Base-by-base conservation (phyloP, 169 alveolate species). In the Eimeria falciformis region DNA sequence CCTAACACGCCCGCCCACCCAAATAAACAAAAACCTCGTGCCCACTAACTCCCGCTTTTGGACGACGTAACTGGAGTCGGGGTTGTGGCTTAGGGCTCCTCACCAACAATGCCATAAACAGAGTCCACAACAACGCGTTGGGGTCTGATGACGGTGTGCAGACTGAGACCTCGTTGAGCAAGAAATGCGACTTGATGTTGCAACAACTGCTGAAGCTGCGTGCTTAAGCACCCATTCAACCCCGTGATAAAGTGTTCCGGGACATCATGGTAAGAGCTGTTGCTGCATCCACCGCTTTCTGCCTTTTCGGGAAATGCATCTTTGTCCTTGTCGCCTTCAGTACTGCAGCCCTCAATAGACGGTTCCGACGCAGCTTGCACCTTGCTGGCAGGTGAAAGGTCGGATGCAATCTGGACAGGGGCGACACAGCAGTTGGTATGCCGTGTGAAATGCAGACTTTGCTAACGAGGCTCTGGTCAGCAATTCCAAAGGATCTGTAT, bases 201-300 rank as follows among this genome's bases (percentile, higher is more conserved):
- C 75, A 62, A 23, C 75, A 62, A 29, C 75, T 62, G 75, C 75
- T 62, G 75, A n/a, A 62, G 75, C 75, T 62, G 75, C 40, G 40
- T 17, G 37, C 75, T 23, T 18, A 18, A 23, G 75, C 75, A 62
- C 40, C 75, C 75, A 23, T 62, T 37, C 27, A 62, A 40, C 75
- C 75, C 75, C 37, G 75, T 21, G 12, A 62, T n/a, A 23, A 62
- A 4, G 37, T 23, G 6, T 17, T 62, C 75, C 18, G 75, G 29
- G 43, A 21, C 65, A 17, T 1, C 65, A 21, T 53, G 65, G n/a
- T 53, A 3, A 3, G 25, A 17, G 65, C 65, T 53, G 65, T 21
- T 62, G 75, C 43, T 3, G 75, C 43, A 53, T 62, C 40, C 29
- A 23, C 37, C 29, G 43, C 75, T 25, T 29, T 25, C 29, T 14